phyloP scores from a whole-genome alignment of 305 asterid genomes.

The Fraxinus sp. region DNA sequence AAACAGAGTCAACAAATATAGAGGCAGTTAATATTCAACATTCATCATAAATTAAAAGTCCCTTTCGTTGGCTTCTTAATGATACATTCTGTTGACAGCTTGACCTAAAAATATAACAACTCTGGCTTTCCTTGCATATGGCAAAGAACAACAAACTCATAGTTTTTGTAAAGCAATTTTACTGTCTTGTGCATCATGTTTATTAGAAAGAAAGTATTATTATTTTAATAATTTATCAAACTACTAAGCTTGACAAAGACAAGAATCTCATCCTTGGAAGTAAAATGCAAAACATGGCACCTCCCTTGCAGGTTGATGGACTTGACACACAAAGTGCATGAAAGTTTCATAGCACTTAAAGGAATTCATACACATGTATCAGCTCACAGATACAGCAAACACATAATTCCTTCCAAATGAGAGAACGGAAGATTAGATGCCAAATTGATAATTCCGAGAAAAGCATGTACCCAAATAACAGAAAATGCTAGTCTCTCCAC shows the following conservation, averaged over 20 bases:
- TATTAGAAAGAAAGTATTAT: conserved; percentile 9
- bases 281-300: conserved; percentile 11
- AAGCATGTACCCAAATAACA: conserved; percentile 81
- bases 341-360: conserved; percentile 6
- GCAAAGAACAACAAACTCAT: not conserved
- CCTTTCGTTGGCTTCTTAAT: conserved; percentile 8
- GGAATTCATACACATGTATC: conserved; percentile 9
- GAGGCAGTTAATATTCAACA: conserved; percentile 8
- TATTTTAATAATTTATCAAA: conserved; percentile 1
- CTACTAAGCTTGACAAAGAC: not conserved
- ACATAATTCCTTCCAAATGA: not conserved
- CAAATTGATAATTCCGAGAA: conserved; percentile 20
- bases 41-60: not conserved
- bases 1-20: conserved; percentile 9
- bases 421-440: conserved; percentile 16
- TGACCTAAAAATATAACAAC: not conserved
- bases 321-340: not conserved
- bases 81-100: conserved; percentile 14
- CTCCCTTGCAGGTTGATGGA: conserved; percentile 19
- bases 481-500: conserved; percentile 96
- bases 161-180: conserved; percentile 14
- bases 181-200: not conserved
- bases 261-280: conserved; percentile 11
- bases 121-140: conserved; percentile 2
- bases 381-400: conserved; percentile 22